phyloP scores from a whole-genome alignment of 2,329 filamentous ascomycete species.

The Hymenoscyphus repandus region DNA sequence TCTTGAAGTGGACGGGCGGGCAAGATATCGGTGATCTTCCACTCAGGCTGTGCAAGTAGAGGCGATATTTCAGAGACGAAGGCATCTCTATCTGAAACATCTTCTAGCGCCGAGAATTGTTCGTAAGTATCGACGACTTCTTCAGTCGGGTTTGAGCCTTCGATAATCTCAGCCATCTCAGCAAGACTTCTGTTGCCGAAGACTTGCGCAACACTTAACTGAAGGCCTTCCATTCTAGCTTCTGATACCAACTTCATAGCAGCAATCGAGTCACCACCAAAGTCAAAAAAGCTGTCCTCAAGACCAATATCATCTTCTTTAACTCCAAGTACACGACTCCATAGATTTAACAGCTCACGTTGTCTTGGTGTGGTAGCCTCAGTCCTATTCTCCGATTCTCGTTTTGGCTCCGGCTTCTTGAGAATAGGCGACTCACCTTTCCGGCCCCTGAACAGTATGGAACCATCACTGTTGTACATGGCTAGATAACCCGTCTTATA shows the following conservation, averaged over 20 bases:
- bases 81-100: constrained; percentile 25
- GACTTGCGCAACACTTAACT: constrained; percentile 38
- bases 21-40: constrained; percentile 35
- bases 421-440: constrained; percentile 15
- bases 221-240: constrained; percentile 23
- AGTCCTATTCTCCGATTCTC: constrained; percentile 24
- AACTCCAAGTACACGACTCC: constrained; percentile 29
- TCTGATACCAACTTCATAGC: constrained; percentile 43
- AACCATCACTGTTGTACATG: neutral
- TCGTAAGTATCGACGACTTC: constrained; percentile 24
- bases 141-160: constrained; percentile 25
- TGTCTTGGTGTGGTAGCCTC: constrained; percentile 25
- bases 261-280: constrained; percentile 34
- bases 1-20: constrained; percentile 37
- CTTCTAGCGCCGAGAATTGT: constrained; percentile 34
- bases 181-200: constrained; percentile 33
- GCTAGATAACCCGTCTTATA: constrained; percentile 19
- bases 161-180: constrained; percentile 28
- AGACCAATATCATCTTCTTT: constrained; percentile 25
- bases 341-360: constrained; percentile 34
- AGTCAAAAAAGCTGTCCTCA: constrained; percentile 36
- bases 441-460: constrained; percentile 3
- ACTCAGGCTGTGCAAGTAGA: constrained; percentile 33
- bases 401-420: constrained; percentile 32
- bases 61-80: constrained; percentile 35